phyloP scores from a whole-genome alignment of 2,329 filamentous ascomycete genomes.

The Aspergillus clavatus region DNA sequence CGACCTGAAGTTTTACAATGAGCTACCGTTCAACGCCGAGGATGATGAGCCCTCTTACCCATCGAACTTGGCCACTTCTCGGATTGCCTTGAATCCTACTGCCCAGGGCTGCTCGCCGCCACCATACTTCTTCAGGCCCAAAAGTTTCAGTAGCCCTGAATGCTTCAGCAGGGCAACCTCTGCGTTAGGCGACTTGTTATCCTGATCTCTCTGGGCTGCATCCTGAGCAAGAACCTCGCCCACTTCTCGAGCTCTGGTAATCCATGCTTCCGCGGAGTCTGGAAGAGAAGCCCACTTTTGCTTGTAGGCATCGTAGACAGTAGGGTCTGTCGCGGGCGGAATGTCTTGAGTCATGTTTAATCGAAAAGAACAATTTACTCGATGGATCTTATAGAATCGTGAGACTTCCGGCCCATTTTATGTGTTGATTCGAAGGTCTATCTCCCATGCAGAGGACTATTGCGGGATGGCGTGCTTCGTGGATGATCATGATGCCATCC shows the following conservation, averaged over 20 bases:
- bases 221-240: constrained; percentile 48
- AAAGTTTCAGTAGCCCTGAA: constrained; percentile 47
- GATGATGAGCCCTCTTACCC: constrained; percentile 46
- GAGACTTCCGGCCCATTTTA: constrained; percentile 17
- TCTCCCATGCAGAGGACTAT: neutral
- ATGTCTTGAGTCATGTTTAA: too few species aligned
- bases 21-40: neutral
- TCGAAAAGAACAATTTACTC: too few species aligned
- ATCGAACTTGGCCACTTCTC: constrained; percentile 60
- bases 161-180: constrained; percentile 51
- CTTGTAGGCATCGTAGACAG: constrained; percentile 39
- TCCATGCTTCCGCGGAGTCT: constrained; percentile 41
- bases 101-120: constrained; percentile 52
- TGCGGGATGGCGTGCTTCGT: neutral
- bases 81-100: constrained; percentile 55
- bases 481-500: neutral
- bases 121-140: constrained; percentile 49
- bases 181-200: constrained; percentile 49
- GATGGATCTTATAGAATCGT: too few species aligned
- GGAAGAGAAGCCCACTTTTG: constrained; percentile 37
- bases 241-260: constrained; percentile 47
- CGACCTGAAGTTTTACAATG: constrained; percentile 38
- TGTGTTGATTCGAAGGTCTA: neutral
- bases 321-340: constrained; percentile 35
- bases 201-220: constrained; percentile 45